Base-by-base conservation (phyloP, 768 basidiomycete genomes). In the Termitomyces sp. region DNA sequence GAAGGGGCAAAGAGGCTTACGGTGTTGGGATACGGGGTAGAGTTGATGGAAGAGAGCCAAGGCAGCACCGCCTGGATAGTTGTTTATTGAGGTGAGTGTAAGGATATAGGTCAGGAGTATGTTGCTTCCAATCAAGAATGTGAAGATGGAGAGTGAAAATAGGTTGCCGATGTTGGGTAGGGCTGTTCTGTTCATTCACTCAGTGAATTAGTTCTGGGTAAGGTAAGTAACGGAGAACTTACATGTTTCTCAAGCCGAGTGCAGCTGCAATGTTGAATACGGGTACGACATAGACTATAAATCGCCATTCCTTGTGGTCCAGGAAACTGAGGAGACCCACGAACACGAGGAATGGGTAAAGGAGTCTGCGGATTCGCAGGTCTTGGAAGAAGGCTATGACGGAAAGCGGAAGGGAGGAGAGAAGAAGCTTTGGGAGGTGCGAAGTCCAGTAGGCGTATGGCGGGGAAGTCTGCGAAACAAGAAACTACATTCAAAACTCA, bases 291-390 rank as follows among this genome's bases (percentile, higher is more conserved):
- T 98, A 98, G 8, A 93, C 81, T 56, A 98, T 77, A 72, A 99
- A 99, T 7, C 97, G 83, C 97, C 97, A 99, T 72, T 99, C 97
- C 69, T 99, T 99, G 73, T 99, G 97, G 0, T 83, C 87, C 1
- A 98, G 76, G 32, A 68, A 76, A 68, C 93, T 95, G 69, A 98
- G 82, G 3, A 87, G 63, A 2, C 67, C 70, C 8, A 93, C 66
- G 59, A 88, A 90, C 0, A 66, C 57, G 5, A 86, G 27, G 2
- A 82, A 76, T 0, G 87, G 82, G 10, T 79, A 49, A 4, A 87
- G 70, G 37, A 89, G 74, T 3, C 72, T 67, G 4, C 81, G 79
- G 44, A 85, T 73, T 9, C 82, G 78, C 9, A 61, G 62, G 62
- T 90, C 85, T 16, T 75, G 56, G 7, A 74, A 26, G 40, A 74